Evolutionary conservation across 1,284 basidiomycete genomes (phyloP), one percentile per base, ranked within the genome.

Genomic region (Puccinia polysora): DNA sequence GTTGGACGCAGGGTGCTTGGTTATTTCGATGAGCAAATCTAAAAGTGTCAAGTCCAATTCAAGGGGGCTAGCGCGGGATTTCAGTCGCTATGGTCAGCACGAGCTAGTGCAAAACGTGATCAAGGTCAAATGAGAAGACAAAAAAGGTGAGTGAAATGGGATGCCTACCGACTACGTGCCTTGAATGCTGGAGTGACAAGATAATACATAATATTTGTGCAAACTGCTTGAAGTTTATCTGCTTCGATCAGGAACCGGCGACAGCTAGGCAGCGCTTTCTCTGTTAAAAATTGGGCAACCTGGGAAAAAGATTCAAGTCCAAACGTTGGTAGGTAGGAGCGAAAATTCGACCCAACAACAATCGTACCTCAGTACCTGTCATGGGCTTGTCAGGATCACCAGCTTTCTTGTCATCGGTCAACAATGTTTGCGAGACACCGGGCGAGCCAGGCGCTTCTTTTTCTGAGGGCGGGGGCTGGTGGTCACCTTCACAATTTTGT

Each of bases 181-280:
- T 89, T 89, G 80, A 93, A 81, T 0, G 88, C 86, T 0, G 96
- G 92, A 38, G 84, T 86, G 38, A 97, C 83, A 53, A 97, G 86
- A 78, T 91, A 91, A 77, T 94, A 90, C 7, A 91, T 84, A 34
- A 97, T 86, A 76, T 89, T 92, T 47, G 84, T 87, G 79, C 90
- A 95, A 1, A 88, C 84, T 10, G 85, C 84, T 6, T 86, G 81
- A 10, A 94, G 84, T 79, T 88, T 91, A 81, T 98, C 96, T 30
- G 85, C 85, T 74, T 98, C 95, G 75, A 89, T 82, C 55, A 94
- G 82, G 78, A 96, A 88, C 74, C 85, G 86, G 20, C 91, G 86
- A 63, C 97, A 79, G 75, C 86, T 88, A 0, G 91, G 89, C 12
- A 98, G 79, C 1, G 88, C 86, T 23, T 83, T 84, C 0, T 82